Conservation (phyloP, 2,329 filamentous ascomycete genomes). For the Truncatella angustata region DNA sequence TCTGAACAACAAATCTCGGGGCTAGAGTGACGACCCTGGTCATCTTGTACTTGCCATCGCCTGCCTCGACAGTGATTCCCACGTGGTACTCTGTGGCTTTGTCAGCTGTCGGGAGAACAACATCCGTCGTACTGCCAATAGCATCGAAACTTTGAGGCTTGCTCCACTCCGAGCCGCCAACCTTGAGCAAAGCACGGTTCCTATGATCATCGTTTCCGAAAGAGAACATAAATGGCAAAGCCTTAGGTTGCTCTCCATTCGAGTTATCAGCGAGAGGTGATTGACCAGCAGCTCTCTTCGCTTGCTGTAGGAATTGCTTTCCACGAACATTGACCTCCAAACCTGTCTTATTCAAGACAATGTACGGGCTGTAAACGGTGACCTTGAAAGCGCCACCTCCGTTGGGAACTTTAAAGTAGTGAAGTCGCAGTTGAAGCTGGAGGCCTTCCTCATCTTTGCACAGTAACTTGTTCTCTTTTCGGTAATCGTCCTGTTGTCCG, state of each 20-base stretch:
- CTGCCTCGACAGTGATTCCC: conserved; percentile 83
- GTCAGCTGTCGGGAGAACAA: conserved; percentile 72
- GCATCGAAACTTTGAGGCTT: conserved; percentile 98
- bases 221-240: conserved; percentile 93
- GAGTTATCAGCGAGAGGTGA: conserved; percentile 52
- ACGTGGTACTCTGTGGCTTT: conserved; percentile 82
- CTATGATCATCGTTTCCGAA: conserved; percentile 85
- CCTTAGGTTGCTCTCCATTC: conserved; percentile 62
- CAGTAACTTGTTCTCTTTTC: conserved; percentile 72
- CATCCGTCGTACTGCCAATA: conserved; percentile 88
- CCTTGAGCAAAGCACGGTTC: conserved; percentile 83
- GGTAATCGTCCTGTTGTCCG: conserved; percentile 82
- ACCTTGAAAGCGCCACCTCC: conserved; percentile 96
- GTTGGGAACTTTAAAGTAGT: conserved; percentile 87
- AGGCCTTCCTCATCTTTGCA: conserved; percentile 85
- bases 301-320: conserved; percentile 83
- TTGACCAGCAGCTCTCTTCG: conserved; percentile 81
- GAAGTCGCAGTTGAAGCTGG: conserved; percentile 76
- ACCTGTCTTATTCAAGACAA: conserved; percentile 93
- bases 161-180: conserved; percentile 92
- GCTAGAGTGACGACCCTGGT: conserved; percentile 93
- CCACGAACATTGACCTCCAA: conserved; percentile 83
- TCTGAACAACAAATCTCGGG: conserved; percentile 90
- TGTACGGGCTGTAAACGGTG: conserved; percentile 90
- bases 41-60: conserved; percentile 96